Conservation (phyloP, 495 filamentous ascomycete genomes). For the Margaritispora aquatica region DNA sequence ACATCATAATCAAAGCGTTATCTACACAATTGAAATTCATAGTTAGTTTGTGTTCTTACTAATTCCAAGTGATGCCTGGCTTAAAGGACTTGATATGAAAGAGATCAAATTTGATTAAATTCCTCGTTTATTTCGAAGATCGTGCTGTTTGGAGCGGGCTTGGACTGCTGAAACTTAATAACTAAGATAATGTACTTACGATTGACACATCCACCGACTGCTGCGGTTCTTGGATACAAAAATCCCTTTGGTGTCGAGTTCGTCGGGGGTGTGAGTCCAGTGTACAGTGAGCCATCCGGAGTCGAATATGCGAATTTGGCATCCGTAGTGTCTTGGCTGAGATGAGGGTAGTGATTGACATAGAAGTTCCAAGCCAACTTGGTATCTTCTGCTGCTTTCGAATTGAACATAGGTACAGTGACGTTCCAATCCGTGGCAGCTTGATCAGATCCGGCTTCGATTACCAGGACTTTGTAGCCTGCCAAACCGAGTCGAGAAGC, state of each 20-base stretch:
- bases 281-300: conserved; percentile 32
- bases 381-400: neutral
- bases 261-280: conserved; percentile 31
- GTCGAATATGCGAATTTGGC: conserved; percentile 39
- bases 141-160: no score
- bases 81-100: neutral
- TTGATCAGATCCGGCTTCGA: conserved; percentile 47
- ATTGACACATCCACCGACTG: conserved; percentile 35
- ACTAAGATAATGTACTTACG: neutral
- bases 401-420: neutral
- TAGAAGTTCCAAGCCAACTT: neutral
- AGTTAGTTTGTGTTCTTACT: neutral
- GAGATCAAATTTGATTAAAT: neutral
- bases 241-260: conserved; percentile 35
- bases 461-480: conserved; percentile 51
- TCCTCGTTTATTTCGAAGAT: neutral
- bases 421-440: conserved; percentile 13
- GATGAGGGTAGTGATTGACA: conserved; percentile 33
- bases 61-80: neutral
- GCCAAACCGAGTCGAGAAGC: conserved; percentile 54
- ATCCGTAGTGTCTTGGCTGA: conserved; percentile 31
- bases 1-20: conserved; percentile 38
- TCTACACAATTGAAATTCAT: conserved; percentile 20
- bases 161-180: no score
- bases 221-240: conserved; percentile 39